Evolutionary conservation across 495 filamentous ascomycete species (phyloP), one percentile per base, ranked within the genome.

Genomic region (Lasiosphaeris hirsuta): DNA sequence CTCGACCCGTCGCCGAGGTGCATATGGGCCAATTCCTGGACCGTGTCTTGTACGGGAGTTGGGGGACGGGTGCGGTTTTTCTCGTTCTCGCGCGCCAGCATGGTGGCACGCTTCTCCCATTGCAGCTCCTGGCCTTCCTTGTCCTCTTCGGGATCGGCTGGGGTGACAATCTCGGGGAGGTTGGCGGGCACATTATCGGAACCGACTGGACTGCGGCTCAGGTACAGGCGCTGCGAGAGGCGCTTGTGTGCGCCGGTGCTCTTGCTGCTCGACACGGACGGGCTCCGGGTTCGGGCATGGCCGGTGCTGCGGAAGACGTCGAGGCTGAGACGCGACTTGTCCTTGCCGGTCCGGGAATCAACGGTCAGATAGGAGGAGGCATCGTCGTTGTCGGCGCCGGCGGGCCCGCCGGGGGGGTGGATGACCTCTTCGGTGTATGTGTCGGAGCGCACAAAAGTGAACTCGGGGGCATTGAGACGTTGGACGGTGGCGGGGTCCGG

Each of bases 61-160:
- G 51, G 51, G 8, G 74, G 70, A 8, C 76, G 72, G 62, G 65
- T 79, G 60, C 72, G 72, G 52, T 69, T 63, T 56, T 68, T 72
- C 57, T 78, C 76, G 70, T 88, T 92, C 44, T 78, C 77, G 66
- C 83, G 79, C 36, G 90, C 92, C 54, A 96, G 75, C 55, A 94
- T 83, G 42, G 92, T 96, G 14, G 93, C 93, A 48, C 92, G 76
- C 71, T 90, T 86, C 79, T 96, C 93, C 93, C 92, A 97, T 61
- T 79, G 76, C 49, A 63, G 62, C 66, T 80, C 76, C 30, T 47
- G 39, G 43, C 63, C 65, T 10, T 70, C 72, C 63, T 75, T 72
- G 60, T 67, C 68, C 10, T 71, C 70, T 18, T 80, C 79, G 17
- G 64, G 75, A 15, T 65, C 69, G 40, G 78, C 78, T 37, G 75